These are phyloP conservation scores for Westerdykella aurantiaca DNA, from an alignment of 2,329 filamentous ascomycete species.

Conservation along the genomic window DNA sequence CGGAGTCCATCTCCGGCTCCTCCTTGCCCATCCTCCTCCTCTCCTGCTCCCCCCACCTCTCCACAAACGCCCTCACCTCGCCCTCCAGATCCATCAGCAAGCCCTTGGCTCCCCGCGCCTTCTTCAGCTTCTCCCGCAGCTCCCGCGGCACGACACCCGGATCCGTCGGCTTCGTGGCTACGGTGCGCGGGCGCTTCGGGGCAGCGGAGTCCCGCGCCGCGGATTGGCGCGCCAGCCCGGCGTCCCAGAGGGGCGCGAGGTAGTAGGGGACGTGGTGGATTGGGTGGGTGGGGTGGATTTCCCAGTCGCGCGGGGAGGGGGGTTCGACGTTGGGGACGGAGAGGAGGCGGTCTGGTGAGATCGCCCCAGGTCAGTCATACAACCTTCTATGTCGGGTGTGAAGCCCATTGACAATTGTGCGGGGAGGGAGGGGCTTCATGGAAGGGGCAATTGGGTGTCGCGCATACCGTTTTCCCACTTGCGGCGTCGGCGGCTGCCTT, in stretches of 20 bases:
- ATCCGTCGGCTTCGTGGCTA: slow-evolving; percentile 38
- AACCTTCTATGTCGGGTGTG: neutral
- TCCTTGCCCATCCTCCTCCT: slow-evolving; percentile 43
- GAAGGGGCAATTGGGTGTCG: slow-evolving; percentile 9
- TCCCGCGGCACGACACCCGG: slow-evolving; percentile 65
- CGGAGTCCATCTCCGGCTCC: slow-evolving; percentile 48
- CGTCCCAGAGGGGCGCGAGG: slow-evolving; percentile 80
- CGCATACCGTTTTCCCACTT: slow-evolving; percentile 86
- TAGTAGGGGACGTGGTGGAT: slow-evolving; percentile 80
- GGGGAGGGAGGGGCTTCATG: slow-evolving; percentile 1
- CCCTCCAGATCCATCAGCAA: slow-evolving; percentile 81
- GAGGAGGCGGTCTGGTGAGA: slow-evolving; percentile 84
- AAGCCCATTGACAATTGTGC: neutral
- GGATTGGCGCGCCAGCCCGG: slow-evolving; percentile 42
- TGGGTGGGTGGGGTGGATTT: slow-evolving; percentile 73
- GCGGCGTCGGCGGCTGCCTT: slow-evolving; percentile 77
- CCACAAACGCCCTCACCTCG: slow-evolving; percentile 71
- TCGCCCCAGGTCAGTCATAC: slow-evolving; percentile 10
- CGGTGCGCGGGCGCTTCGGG: neutral
- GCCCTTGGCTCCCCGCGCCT: slow-evolving; percentile 66
- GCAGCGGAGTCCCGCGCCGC: slow-evolving; percentile 39
- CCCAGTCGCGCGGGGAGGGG: slow-evolving; percentile 76
- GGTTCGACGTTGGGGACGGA: slow-evolving; percentile 82
- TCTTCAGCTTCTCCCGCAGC: slow-evolving; percentile 74
- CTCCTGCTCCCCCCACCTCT: slow-evolving; percentile 53